These are phyloP conservation scores for Paspalum notatum DNA, from an alignment of 176 grass and related monocot species.

Conservation along the genomic window DNA sequence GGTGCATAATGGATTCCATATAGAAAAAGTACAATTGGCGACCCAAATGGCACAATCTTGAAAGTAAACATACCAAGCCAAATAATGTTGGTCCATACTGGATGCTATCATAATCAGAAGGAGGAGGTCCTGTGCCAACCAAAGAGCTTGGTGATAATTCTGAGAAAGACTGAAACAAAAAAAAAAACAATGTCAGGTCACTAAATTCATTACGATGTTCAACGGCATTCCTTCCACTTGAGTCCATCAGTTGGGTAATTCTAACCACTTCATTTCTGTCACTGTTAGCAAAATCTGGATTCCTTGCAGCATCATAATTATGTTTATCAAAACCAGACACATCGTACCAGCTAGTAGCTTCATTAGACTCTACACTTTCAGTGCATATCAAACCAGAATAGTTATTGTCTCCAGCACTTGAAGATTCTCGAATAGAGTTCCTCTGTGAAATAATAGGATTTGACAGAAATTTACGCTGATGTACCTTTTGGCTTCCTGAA, in stretches of 20 bases:
- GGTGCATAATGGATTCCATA: not conserved
- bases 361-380: constrained; percentile 48
- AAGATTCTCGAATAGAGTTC: constrained; percentile 48
- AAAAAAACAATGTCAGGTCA: constrained; percentile 28
- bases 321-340: constrained; percentile 41
- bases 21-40: constrained; percentile 8
- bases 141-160: constrained; percentile 22
- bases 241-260: constrained; percentile 35
- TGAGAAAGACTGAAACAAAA: constrained; percentile 10
- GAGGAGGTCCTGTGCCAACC: constrained; percentile 50
- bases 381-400: constrained; percentile 17
- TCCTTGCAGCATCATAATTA: constrained; percentile 33
- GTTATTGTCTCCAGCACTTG: constrained; percentile 39
- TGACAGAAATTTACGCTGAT: constrained; percentile 37
- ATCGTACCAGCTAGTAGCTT: constrained; percentile 39
- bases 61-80: constrained; percentile 42
- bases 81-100: constrained; percentile 45
- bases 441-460: constrained; percentile 41
- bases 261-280: constrained; percentile 27
- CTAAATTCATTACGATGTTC: constrained; percentile 55
- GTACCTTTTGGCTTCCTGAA: constrained; percentile 23
- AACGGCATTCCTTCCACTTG: constrained; percentile 40
- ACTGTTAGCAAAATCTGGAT: constrained; percentile 34
- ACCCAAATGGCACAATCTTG: constrained; percentile 33
- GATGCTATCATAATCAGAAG: constrained; percentile 57